Evolutionary conservation across 1,139 yeast genomes (phyloP).

Genomic region (Yamadazyma friedrichii): DNA sequence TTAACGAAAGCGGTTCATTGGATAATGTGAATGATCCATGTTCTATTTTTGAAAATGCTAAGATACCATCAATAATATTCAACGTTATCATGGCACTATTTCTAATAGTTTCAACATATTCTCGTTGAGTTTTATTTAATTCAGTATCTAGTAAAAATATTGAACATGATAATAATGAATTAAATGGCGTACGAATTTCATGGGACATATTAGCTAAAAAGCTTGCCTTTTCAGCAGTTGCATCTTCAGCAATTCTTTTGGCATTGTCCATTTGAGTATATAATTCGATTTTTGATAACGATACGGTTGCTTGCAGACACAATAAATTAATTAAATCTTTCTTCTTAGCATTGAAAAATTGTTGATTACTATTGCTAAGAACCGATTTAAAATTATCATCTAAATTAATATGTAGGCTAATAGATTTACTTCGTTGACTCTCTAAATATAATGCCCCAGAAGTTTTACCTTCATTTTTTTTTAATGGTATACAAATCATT

Average conservation of each 20-base stretch:
- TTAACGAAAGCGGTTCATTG: conserved; percentile 47
- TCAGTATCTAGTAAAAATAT: conserved; percentile 52
- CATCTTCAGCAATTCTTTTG: conserved; percentile 57
- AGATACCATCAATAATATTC: conserved; percentile 55
- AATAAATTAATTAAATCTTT: conserved; percentile 44
- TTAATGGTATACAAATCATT: conserved; percentile 49
- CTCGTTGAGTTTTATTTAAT: conserved; percentile 46
- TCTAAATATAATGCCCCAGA: conserved; percentile 51
- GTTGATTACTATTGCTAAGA: conserved; percentile 3
- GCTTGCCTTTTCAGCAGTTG: conserved; percentile 58
- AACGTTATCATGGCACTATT: conserved; percentile 54
- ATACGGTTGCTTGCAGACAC: conserved; percentile 56
- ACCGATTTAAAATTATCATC: neutral
- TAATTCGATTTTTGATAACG: conserved; percentile 48
- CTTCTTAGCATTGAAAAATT: conserved; percentile 31
- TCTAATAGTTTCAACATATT: conserved; percentile 55
- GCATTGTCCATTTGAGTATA: conserved; percentile 53
- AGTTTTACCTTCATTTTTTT: conserved; percentile 38
- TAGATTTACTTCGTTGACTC: conserved; percentile 21
- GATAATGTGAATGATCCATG: conserved; percentile 53
- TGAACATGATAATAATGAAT: conserved; percentile 55
- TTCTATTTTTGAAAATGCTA: conserved; percentile 57
- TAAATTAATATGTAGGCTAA: neutral
- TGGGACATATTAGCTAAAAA: conserved; percentile 62
- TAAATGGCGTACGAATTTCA: conserved; percentile 59